Percentiles rank a stretch among this genome's conserved stretches.
phyloP scores from a whole-genome alignment of 352 stramenopile genomes.

The Blastocystis sp. region DNA sequence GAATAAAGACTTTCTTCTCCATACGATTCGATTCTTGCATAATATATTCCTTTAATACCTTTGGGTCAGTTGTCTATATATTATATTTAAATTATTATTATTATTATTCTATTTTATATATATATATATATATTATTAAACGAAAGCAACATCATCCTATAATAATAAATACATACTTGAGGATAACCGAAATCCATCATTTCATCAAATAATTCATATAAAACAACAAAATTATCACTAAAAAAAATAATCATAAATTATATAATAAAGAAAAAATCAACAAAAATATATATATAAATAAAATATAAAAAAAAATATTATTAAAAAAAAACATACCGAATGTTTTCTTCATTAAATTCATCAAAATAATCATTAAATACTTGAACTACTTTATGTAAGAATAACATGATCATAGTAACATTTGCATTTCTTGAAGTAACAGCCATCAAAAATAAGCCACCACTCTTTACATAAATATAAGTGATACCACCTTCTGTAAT shows the following conservation, averaged over 20 bases:
- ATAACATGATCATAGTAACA: conserved; percentile 76
- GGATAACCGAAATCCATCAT: conserved; percentile 98
- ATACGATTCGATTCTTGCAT: conserved; percentile 83
- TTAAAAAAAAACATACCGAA: conserved; percentile 49
- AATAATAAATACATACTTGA: conserved; percentile 51
- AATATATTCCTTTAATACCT: conserved; percentile 75
- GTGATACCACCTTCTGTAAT: conserved; percentile 70
- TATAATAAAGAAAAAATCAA: too few relatives aligned
- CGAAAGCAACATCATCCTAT: neutral
- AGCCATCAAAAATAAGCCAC: conserved; percentile 94
- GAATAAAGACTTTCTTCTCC: conserved; percentile 49
- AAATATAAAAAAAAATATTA: neutral
- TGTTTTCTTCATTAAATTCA: conserved; percentile 90
- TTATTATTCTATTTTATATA: conserved; percentile 12
- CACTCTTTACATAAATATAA: conserved; percentile 84
- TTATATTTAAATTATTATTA: too few relatives aligned
- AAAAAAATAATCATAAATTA: too few relatives aligned
- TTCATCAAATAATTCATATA: conserved; percentile 98
- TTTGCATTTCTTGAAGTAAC: conserved; percentile 97
- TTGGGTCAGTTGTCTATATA: conserved; percentile 51
- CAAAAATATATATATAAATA: conserved; percentile 75
- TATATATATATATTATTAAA: neutral
- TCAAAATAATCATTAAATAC: conserved; percentile 99
- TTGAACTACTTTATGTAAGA: conserved; percentile 58
- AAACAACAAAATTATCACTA: conserved; percentile 96